A percentile compares a stretch with the other conserved stretches of the same genome.
Evolutionary conservation across 2,329 filamentous ascomycete species (phyloP).

Genomic region (Cadophora gregata): DNA sequence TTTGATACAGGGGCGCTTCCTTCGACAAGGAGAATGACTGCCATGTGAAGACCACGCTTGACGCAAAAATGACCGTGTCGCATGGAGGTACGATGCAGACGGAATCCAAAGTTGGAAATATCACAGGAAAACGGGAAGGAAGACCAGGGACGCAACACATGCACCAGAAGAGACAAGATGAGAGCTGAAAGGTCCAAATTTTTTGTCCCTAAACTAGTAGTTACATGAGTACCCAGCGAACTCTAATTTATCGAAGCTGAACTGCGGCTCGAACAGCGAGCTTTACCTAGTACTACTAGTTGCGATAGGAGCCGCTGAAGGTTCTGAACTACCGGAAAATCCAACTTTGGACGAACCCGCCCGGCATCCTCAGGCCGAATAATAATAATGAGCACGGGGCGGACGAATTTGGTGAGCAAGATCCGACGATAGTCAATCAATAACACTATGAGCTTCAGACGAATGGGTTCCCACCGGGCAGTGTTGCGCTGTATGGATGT

Average conservation of each 20-base stretch:
- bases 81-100: background rate
- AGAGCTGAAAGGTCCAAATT: background rate
- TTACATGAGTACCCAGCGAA: background rate
- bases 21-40: no score
- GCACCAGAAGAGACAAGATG: background rate
- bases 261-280: background rate
- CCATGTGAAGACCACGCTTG: slow-evolving; percentile 11
- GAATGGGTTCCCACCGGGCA: no score
- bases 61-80: background rate
- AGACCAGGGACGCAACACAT: background rate
- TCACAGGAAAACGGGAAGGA: background rate
- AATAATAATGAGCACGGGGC: background rate
- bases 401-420: background rate
- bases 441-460: no score
- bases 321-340: background rate
- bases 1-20: background rate
- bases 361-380: background rate
- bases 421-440: no score
- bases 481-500: no score
- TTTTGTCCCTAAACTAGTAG: background rate
- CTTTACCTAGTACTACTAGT: background rate
- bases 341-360: background rate
- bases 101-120: background rate
- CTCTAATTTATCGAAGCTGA: background rate
- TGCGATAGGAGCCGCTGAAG: slow-evolving; percentile 5